Evolutionary conservation across 2,329 filamentous ascomycete species (phyloP).

Genomic region (Xylariaceae sp.): DNA sequence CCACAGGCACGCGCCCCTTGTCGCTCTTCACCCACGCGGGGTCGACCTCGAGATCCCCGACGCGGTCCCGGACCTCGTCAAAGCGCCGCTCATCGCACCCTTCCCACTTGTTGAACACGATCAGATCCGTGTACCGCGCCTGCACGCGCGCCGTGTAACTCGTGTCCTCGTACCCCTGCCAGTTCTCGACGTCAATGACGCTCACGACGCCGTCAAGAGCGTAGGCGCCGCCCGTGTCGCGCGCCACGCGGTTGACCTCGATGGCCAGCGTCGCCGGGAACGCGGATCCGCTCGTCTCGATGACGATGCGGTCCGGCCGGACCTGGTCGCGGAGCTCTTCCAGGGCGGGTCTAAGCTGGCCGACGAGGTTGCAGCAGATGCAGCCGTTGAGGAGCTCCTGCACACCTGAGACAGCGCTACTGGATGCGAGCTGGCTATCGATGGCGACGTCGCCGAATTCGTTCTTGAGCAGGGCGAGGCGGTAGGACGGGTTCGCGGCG

Average conservation of each 20-base stretch:
- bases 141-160: slow-evolving; percentile 85
- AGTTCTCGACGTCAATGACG: slow-evolving; percentile 93
- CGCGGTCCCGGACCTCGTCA: slow-evolving; percentile 71
- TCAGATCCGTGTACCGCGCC: slow-evolving; percentile 82
- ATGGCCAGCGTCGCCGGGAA: slow-evolving; percentile 87
- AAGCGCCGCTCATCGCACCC: slow-evolving; percentile 65
- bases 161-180: slow-evolving; percentile 87
- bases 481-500: slow-evolving; percentile 69
- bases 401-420: slow-evolving; percentile 79
- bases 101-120: slow-evolving; percentile 95
- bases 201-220: slow-evolving; percentile 82
- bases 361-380: slow-evolving; percentile 98
- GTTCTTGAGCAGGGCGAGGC: slow-evolving; percentile 92
- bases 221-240: slow-evolving; percentile 64
- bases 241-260: slow-evolving; percentile 76
- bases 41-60: slow-evolving; percentile 78
- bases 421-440: slow-evolving; percentile 85
- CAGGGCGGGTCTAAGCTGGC: slow-evolving; percentile 79
- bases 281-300: slow-evolving; percentile 88
- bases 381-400: slow-evolving; percentile 93
- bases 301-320: slow-evolving; percentile 76
- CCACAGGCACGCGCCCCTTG: slow-evolving; percentile 71
- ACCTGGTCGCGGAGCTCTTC: slow-evolving; percentile 58
- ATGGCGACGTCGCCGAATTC: slow-evolving; percentile 94
- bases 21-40: slow-evolving; percentile 81